Evolutionary conservation across 2,329 filamentous ascomycete species (phyloP).

Genomic region (Fusarium hostae): DNA sequence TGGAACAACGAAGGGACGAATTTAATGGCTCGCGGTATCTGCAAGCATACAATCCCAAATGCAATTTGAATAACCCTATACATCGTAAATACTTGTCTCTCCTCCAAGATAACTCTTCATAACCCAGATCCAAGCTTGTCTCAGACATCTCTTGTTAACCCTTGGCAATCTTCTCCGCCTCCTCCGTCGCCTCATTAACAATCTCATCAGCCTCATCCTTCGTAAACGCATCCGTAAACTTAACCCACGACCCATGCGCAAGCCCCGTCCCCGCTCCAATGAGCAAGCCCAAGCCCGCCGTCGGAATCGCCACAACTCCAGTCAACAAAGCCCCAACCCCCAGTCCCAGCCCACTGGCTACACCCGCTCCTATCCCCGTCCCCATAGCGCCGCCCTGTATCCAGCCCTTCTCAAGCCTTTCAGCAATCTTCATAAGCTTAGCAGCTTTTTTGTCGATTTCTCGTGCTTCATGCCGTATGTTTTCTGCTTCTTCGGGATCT

Average conservation of each 20-base stretch:
- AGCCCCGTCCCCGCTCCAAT: constrained; percentile 36
- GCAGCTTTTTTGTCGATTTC: constrained; percentile 38
- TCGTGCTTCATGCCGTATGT: constrained; percentile 23
- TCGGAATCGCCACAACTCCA: constrained; percentile 37
- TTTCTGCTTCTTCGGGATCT: constrained; percentile 20
- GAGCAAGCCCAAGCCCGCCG: constrained; percentile 30
- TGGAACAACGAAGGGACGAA: neutral
- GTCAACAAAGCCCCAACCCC: constrained; percentile 33
- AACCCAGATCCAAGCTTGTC: fast-evolving
- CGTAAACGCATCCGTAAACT: constrained; percentile 36
- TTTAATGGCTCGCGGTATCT: neutral
- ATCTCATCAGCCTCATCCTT: constrained; percentile 35
- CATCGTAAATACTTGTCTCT: too few relatives aligned
- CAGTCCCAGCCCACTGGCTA: constrained; percentile 34
- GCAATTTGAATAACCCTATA: neutral
- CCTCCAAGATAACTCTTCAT: too few relatives aligned
- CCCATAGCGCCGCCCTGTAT: constrained; percentile 39
- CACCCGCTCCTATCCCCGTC: constrained; percentile 35
- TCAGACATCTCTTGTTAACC: neutral
- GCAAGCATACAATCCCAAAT: too few relatives aligned
- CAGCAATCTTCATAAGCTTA: constrained; percentile 40
- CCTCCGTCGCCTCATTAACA: constrained; percentile 31
- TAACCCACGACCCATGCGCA: constrained; percentile 36
- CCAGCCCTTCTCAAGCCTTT: constrained; percentile 34
- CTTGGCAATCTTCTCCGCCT: constrained; percentile 31